A percentile compares a stretch with the other conserved stretches of the same genome.
Evolutionary conservation across 176 grass and related monocot genomes (phyloP).

Genomic region (Zizania latifolia): DNA sequence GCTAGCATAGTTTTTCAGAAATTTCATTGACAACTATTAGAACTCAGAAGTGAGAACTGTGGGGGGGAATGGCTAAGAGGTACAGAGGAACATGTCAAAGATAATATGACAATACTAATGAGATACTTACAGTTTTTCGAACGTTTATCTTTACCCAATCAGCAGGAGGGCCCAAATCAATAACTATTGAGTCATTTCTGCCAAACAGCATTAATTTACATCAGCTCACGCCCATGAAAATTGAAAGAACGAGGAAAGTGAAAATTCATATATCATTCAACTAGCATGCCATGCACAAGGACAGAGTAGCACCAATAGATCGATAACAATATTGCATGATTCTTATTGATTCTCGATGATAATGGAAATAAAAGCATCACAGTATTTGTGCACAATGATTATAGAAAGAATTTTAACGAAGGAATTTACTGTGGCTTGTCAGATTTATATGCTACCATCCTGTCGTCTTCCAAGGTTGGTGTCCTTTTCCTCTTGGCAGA

Average conservation of each 20-base stretch:
- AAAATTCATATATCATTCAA: too few species aligned
- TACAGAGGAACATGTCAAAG: neutral
- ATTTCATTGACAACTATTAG: neutral
- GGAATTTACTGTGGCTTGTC: constrained; percentile 56
- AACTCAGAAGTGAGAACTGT: neutral
- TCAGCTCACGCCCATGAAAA: neutral
- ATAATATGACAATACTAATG: neutral
- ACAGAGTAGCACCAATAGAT: neutral
- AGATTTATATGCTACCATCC: constrained; percentile 19
- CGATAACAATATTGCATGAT: neutral
- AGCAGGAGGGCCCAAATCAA: constrained; percentile 66
- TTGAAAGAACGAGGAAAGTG: neutral
- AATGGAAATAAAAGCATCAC: neutral
- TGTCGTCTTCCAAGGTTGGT: constrained; percentile 50
- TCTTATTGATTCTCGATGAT: neutral
- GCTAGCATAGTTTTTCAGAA: neutral
- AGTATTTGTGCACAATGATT: neutral
- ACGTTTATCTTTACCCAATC: constrained; percentile 99
- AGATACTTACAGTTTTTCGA: constrained; percentile 51
- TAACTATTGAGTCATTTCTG: constrained; percentile 56
- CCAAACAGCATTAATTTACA: constrained; percentile 36
- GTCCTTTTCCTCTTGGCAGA: constrained; percentile 69
- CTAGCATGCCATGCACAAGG: neutral
- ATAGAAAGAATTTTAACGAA: neutral
- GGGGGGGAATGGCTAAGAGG: constrained; percentile 1